phyloP scores from a whole-genome alignment of 1,284 basidiomycete species.

The Xanthoconium separans region DNA sequence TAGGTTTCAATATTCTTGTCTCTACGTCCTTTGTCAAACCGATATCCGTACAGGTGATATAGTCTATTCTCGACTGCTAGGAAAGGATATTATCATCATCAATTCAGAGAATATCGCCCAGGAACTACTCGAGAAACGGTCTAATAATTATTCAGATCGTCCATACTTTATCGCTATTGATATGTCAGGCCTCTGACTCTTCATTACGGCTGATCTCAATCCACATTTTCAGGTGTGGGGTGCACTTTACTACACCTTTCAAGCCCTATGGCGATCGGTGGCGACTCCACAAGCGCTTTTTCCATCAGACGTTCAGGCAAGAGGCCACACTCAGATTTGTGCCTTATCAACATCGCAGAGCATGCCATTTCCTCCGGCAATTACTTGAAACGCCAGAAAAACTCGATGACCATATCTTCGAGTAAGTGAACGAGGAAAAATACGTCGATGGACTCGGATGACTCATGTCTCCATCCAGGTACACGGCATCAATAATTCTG shows the following conservation, averaged over 20 bases:
- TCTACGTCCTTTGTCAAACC: not conserved
- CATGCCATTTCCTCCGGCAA: not conserved
- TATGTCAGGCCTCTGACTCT: too few relatives aligned
- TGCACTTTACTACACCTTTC: not conserved
- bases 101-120: not conserved
- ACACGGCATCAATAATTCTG: not conserved
- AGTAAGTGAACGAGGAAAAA: not conserved
- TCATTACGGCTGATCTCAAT: not conserved
- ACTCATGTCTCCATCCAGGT: not conserved
- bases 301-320: not conserved
- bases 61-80: not conserved
- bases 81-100: not conserved
- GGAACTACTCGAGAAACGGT: not conserved
- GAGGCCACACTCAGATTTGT: not conserved
- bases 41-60: not conserved
- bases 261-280: not conserved
- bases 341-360: not conserved
- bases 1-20: too few relatives aligned
- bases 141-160: not conserved
- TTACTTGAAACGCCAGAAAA: not conserved
- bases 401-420: not conserved
- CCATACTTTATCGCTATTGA: not conserved
- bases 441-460: too few relatives aligned
- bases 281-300: not conserved
- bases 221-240: not conserved